These are phyloP conservation scores for Debaryomycetaceae sp. DNA, from an alignment of 1,139 yeast genomes.

Conservation along the genomic window DNA sequence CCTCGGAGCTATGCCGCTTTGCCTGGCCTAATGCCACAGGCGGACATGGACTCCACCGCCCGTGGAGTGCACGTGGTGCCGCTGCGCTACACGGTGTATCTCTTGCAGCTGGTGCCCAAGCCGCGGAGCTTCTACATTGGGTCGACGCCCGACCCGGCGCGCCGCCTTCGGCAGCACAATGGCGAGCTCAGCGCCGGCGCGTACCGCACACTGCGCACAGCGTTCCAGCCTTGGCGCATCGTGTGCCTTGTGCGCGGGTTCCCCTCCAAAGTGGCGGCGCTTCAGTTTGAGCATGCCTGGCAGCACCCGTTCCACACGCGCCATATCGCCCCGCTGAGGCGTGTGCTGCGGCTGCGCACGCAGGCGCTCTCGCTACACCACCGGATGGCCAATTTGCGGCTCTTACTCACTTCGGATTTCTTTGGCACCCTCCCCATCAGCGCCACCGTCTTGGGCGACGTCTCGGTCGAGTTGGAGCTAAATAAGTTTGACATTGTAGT, in stretches of 20 bases:
- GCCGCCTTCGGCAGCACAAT: slow-evolving; percentile 74
- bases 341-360: slow-evolving; percentile 23
- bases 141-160: slow-evolving; percentile 67
- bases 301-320: slow-evolving; percentile 69
- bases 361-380: slow-evolving; percentile 41
- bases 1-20: too few relatives aligned
- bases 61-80: slow-evolving; percentile 20
- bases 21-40: too few relatives aligned
- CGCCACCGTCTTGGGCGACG: slow-evolving; percentile 34
- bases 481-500: slow-evolving; percentile 1
- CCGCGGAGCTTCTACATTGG: slow-evolving; percentile 65
- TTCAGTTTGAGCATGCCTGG: slow-evolving; percentile 76
- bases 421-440: slow-evolving; percentile 39
- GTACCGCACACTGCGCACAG: slow-evolving; percentile 50
- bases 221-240: slow-evolving; percentile 73
- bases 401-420: slow-evolving; percentile 37
- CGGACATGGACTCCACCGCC: too few relatives aligned
- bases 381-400: slow-evolving; percentile 47
- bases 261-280: slow-evolving; percentile 64
- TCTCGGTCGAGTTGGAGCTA: neutral
- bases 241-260: slow-evolving; percentile 61
- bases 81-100: slow-evolving; percentile 61
- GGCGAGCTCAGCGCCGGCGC: slow-evolving; percentile 64
- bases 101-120: slow-evolving; percentile 54
- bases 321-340: slow-evolving; percentile 38